phyloP scores from a whole-genome alignment of 352 stramenopile genomes.

The Thalassiosira mediterranea region DNA sequence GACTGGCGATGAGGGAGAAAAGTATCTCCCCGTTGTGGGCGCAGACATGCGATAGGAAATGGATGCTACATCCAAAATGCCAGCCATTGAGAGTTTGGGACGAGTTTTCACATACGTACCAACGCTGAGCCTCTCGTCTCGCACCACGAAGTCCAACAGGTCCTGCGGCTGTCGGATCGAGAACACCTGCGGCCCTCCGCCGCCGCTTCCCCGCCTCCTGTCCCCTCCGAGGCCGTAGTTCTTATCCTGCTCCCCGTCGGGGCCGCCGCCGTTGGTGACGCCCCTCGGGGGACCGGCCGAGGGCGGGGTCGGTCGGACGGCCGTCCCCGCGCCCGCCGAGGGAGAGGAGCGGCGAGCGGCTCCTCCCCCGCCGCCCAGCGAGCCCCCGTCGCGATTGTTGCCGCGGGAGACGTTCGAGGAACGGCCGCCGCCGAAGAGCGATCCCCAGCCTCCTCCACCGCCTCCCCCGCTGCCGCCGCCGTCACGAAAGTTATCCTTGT shows the following conservation, averaged over 20 bases:
- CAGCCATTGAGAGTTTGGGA: no score
- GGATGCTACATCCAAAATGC: no score
- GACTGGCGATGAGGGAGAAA: neutral
- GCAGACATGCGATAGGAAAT: no score
- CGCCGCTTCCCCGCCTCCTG: neutral
- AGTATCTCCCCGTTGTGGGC: no score
- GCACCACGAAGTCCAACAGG: constrained; percentile 20
- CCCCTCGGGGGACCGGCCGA: neutral
- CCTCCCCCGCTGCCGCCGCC: neutral
- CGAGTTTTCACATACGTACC: no score
- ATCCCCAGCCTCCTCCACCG: neutral
- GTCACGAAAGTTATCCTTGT: neutral
- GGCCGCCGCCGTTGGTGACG: neutral
- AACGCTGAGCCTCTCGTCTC: constrained; percentile 20
- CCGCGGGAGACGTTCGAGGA: neutral
- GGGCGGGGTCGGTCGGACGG: constrained; percentile 4
- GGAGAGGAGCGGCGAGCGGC: neutral
- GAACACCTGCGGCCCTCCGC: constrained; percentile 10
- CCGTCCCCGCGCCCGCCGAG: neutral
- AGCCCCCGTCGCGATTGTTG: neutral
- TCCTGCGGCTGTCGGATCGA: constrained; percentile 23
- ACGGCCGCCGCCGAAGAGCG: neutral
- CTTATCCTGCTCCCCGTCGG: neutral
- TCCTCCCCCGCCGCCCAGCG: neutral
- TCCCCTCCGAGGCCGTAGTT: constrained; percentile 12